Conservation (phyloP, 2,329 filamentous ascomycete genomes). For the Colletotrichum filicis region DNA sequence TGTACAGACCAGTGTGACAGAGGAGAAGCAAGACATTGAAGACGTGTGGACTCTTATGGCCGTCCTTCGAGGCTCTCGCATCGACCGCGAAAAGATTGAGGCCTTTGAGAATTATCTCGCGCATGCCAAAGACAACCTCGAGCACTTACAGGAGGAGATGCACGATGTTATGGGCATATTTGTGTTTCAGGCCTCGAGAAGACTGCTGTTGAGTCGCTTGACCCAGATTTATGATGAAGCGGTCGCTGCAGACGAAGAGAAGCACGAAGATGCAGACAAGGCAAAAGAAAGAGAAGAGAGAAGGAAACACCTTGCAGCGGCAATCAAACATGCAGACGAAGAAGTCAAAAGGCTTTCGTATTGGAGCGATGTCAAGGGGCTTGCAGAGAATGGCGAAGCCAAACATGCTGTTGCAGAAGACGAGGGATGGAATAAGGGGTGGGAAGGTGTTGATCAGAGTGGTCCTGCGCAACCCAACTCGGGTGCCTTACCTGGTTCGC, state of each 20-base stretch:
- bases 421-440: conserved; percentile 57
- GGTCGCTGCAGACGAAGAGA: conserved; percentile 57
- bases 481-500: conserved; percentile 16
- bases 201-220: conserved; percentile 78
- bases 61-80: conserved; percentile 74
- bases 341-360: conserved; percentile 86
- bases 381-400: conserved; percentile 66
- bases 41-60: conserved; percentile 77
- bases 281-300: conserved; percentile 56
- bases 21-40: conserved; percentile 53
- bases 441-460: conserved; percentile 65
- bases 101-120: conserved; percentile 85
- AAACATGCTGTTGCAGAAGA: conserved; percentile 54
- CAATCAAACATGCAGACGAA: conserved; percentile 80
- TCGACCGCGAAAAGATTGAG: conserved; percentile 93
- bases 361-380: conserved; percentile 84
- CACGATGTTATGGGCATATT: conserved; percentile 87
- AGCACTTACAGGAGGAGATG: conserved; percentile 80
- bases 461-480: conserved; percentile 54
- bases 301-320: conserved; percentile 77
- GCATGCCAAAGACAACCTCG: conserved; percentile 79
- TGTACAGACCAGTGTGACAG: conserved; percentile 41
- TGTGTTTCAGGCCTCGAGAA: conserved; percentile 88
- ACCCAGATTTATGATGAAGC: conserved; percentile 70
- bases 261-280: conserved; percentile 46